Evolutionary conservation across 1,139 yeast genomes (phyloP), one percentile per base, ranked within the genome.

Genomic region (Pneumocystis carinii): DNA sequence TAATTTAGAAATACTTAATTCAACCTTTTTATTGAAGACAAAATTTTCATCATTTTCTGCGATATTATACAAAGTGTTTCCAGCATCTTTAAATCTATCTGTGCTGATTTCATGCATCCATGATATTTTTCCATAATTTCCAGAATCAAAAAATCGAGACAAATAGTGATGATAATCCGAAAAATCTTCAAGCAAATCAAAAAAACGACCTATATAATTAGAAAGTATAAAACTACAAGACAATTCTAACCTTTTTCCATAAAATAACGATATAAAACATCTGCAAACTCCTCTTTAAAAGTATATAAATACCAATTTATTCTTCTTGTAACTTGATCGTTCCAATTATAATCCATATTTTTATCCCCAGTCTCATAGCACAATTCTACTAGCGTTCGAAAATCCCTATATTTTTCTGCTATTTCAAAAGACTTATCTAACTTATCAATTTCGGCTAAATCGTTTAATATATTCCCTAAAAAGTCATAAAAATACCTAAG

Each of bases 41-140:
- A 75, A 72, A 24, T 80, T 83, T 29, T 76, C 77, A 1, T 72
- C 69, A n/a, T 73, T 71, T 8, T 74, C 70, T 3, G 81, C 78
- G 7, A 82, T 77, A 4, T 72, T 67, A 10, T 42, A 60, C 35
- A 88, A 74, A 0, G 79, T 76, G 8, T 72, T 69, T 0, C 85
- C 77, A 0, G 90, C 92, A 2, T 72, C 70, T 3, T 66, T 66
- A 70, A 79, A 86, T 4, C 83, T 77, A 3, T 75, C 77, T 67
- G 79, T 82, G 53, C 81, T 71, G 24, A 88, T 72, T 64, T 85
- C 81, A 65, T 83, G 79, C 53, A 89, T 84, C 97, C 97, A 90
- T 0, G 90, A 79, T 60, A 88, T 79, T 59, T 79, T 75, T 3
- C 82, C 81, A 62, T 83, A 81, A 65, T 79, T 77, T 6, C 77